Conservation (phyloP, 352 stramenopile genomes). For the Phytophthora hibernalis region DNA sequence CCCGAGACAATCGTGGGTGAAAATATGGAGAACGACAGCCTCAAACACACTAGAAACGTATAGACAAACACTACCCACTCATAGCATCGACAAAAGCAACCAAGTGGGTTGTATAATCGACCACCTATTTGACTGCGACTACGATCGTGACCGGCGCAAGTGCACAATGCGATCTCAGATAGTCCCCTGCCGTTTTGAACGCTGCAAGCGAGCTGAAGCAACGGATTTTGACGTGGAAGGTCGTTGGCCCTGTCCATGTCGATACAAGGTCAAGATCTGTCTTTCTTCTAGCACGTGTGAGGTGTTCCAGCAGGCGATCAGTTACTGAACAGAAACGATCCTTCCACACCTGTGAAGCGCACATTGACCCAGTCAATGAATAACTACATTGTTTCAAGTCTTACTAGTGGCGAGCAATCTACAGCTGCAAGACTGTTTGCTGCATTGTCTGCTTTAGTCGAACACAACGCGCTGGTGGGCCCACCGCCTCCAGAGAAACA, state of each 20-base stretch:
- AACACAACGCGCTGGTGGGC: no score
- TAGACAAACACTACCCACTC: neutral
- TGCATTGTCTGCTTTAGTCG: no score
- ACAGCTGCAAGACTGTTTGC: neutral
- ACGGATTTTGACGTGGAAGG: no score
- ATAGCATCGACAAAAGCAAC: slow-evolving; percentile 1
- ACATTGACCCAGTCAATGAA: slow-evolving; percentile 5
- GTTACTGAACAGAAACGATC: slow-evolving; percentile 10
- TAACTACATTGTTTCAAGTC: neutral
- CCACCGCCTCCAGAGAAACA: neutral
- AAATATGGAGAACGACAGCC: no score
- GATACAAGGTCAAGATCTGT: slow-evolving; percentile 8
- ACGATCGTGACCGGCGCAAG: neutral
- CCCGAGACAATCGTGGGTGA: no score
- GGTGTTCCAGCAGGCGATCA: neutral
- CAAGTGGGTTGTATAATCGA: neutral
- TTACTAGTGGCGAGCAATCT: slow-evolving; percentile 1
- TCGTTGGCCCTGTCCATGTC: slow-evolving; percentile 3
- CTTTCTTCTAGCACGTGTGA: slow-evolving; percentile 2
- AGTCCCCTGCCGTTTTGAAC: neutral
- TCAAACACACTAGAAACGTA: neutral
- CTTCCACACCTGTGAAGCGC: neutral
- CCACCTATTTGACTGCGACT: slow-evolving; percentile 6
- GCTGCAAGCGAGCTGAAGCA: neutral
- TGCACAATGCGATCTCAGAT: neutral